phyloP scores from a whole-genome alignment of 23 red algal species.

The Chondrus crispus region DNA sequence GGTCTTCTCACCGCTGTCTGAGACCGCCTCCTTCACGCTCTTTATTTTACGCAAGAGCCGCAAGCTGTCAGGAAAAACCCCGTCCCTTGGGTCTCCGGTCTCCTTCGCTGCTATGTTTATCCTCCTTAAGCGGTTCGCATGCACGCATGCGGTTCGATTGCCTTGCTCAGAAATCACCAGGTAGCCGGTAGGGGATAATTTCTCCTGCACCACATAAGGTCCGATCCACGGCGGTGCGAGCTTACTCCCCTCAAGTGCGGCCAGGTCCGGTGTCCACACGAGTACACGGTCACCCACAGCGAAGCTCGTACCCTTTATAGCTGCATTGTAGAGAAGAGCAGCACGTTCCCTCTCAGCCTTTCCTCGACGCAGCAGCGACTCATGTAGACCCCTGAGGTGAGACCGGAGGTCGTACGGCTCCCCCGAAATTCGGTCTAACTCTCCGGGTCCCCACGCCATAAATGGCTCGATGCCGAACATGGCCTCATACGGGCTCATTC shows the following conservation, averaged over 20 bases:
- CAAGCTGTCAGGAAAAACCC: constrained; percentile 8
- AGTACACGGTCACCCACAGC: not conserved
- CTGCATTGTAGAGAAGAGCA: not conserved
- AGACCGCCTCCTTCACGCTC: too few relatives aligned
- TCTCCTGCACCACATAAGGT: too few relatives aligned
- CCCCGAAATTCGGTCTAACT: not conserved
- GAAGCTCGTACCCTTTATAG: not conserved
- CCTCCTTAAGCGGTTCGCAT: not conserved
- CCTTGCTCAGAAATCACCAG: not conserved
- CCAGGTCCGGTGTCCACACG: not conserved
- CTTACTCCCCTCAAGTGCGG: not conserved
- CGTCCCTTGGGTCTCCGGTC: not conserved
- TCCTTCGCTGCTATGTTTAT: not conserved
- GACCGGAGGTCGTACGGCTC: not conserved
- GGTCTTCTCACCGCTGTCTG: too few relatives aligned
- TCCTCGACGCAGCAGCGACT: not conserved
- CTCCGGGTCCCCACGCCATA: not conserved
- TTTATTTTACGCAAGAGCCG: too few relatives aligned
- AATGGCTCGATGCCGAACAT: constrained; percentile 5
- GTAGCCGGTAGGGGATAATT: too few relatives aligned
- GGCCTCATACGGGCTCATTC: constrained; percentile 3
- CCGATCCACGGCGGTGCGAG: too few relatives aligned
- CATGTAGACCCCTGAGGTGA: not conserved
- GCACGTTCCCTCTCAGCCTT: not conserved
- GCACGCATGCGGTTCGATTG: not conserved